Percentiles rank a stretch among this genome's conserved stretches.
phyloP scores from a whole-genome alignment of 202 grass and related monocot genomes.

The Bolboschoenoplectus hybrid region DNA sequence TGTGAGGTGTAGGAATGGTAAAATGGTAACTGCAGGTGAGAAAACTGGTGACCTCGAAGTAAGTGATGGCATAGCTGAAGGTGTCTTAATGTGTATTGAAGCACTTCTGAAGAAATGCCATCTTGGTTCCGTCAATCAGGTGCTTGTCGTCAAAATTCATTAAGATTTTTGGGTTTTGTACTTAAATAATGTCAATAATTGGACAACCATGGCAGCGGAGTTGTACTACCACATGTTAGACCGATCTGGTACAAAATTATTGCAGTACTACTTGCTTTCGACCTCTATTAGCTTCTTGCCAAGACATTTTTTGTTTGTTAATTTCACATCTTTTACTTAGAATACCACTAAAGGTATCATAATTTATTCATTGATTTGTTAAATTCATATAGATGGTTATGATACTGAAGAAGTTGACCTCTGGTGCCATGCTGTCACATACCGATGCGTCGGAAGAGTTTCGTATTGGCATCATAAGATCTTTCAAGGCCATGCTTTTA shows the following conservation, averaged over 20 bases:
- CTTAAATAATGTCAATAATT: not conserved
- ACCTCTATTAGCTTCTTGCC: not conserved
- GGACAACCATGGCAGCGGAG: not conserved
- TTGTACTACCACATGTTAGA: not conserved
- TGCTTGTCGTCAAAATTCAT: conserved; percentile 28
- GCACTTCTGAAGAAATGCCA: conserved; percentile 68
- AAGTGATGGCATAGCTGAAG: conserved; percentile 65
- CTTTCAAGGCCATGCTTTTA: conserved; percentile 76
- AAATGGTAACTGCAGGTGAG: conserved; percentile 35
- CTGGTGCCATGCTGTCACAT: conserved; percentile 83
- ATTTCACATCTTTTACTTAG: not conserved
- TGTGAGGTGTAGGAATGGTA: conserved; percentile 72
- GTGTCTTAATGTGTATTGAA: conserved; percentile 68
- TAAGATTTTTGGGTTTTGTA: not conserved
- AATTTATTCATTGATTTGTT: not conserved
- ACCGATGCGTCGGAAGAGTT: conserved; percentile 85
- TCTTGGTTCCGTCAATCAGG: conserved; percentile 75
- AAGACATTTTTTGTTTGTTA: not conserved
- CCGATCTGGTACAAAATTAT: not conserved
- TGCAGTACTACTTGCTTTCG: not conserved
- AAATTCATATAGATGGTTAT: conserved; percentile 62
- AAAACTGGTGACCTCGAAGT: conserved; percentile 44
- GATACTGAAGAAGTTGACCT: conserved; percentile 73
- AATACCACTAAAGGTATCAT: not conserved
- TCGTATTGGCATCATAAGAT: conserved; percentile 70